These are phyloP conservation scores for Chrysosphaeria jannelii DNA, from an alignment of 2,329 filamentous ascomycete species.

Conservation along the genomic window DNA sequence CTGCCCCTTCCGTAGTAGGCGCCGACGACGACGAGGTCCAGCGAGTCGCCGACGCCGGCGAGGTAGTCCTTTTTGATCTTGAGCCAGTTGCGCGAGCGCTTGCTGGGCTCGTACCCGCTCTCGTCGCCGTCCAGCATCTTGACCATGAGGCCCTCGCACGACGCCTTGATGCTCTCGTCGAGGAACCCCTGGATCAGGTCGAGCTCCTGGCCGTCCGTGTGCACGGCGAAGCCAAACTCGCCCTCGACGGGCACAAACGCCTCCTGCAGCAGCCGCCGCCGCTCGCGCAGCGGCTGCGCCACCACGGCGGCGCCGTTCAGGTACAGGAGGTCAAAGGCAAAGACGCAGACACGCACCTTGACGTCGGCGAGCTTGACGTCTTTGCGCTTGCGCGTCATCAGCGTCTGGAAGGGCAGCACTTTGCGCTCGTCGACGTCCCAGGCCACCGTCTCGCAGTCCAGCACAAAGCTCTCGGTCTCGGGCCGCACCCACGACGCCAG, in stretches of 20 bases:
- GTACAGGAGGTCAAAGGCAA: constrained; percentile 84
- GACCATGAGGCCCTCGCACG: constrained; percentile 94
- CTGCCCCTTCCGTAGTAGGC: constrained; percentile 90
- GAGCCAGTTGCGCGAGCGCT: constrained; percentile 91
- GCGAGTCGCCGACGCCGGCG: constrained; percentile 70
- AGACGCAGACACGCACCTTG: constrained; percentile 89
- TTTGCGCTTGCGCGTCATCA: constrained; percentile 95
- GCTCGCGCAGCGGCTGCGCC: constrained; percentile 58
- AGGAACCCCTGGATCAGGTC: constrained; percentile 82
- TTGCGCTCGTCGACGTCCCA: constrained; percentile 94
- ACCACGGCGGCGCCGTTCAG: constrained; percentile 77
- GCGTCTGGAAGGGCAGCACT: constrained; percentile 82
- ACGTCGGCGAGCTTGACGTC: constrained; percentile 89
- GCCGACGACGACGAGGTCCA: constrained; percentile 84
- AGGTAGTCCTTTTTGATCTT: constrained; percentile 99
- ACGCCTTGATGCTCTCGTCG: constrained; percentile 83
- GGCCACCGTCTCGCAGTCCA: constrained; percentile 95
- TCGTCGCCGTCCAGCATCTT: constrained; percentile 93
- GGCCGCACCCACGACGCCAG: constrained; percentile 69
- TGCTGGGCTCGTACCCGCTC: constrained; percentile 85
- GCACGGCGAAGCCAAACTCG: constrained; percentile 73
- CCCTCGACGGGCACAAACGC: constrained; percentile 58
- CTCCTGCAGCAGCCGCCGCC: constrained; percentile 40
- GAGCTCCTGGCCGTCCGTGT: constrained; percentile 61
- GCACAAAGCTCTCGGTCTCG: constrained; percentile 75